Percentiles rank a stretch among this genome's conserved stretches.
These are phyloP conservation scores for Phytopythium vexans DNA, from an alignment of 352 stramenopile species.

Conservation along the genomic window DNA sequence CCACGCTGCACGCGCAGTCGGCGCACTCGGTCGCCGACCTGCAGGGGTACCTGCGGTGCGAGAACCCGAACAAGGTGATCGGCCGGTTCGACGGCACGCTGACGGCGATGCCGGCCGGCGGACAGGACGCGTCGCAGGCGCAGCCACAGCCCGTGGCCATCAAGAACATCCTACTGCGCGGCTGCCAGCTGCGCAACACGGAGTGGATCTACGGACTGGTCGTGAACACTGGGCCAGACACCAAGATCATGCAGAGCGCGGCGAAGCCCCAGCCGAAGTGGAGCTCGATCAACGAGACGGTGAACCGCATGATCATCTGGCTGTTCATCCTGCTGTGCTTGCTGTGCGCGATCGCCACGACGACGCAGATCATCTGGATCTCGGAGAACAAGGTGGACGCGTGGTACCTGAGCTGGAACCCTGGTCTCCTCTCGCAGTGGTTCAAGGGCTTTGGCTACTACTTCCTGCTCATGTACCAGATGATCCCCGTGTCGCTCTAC, in stretches of 20 bases:
- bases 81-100: conserved; percentile 73
- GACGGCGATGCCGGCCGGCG: conserved; percentile 23
- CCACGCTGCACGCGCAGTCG: conserved; percentile 42
- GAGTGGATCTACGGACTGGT: conserved; percentile 88
- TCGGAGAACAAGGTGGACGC: conserved; percentile 40
- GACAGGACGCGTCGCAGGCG: conserved; percentile 12
- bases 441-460: conserved; percentile 90
- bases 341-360: conserved; percentile 54
- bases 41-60: conserved; percentile 50
- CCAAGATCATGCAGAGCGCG: conserved; percentile 83
- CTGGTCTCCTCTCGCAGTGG: conserved; percentile 44
- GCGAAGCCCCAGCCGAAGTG: conserved; percentile 61
- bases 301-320: conserved; percentile 81
- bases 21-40: conserved; percentile 34
- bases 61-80: conserved; percentile 82
- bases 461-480: conserved; percentile 95
- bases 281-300: conserved; percentile 79
- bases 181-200: conserved; percentile 86
- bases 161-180: conserved; percentile 88
- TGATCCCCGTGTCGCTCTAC: conserved; percentile 98
- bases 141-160: conserved; percentile 61
- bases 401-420: conserved; percentile 52
- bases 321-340: conserved; percentile 65
- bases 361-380: conserved; percentile 61
- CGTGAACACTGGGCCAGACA: conserved; percentile 84